These are phyloP conservation scores for Macrolepiota albuminosa DNA, from an alignment of 768 basidiomycete species.

Conservation along the genomic window DNA sequence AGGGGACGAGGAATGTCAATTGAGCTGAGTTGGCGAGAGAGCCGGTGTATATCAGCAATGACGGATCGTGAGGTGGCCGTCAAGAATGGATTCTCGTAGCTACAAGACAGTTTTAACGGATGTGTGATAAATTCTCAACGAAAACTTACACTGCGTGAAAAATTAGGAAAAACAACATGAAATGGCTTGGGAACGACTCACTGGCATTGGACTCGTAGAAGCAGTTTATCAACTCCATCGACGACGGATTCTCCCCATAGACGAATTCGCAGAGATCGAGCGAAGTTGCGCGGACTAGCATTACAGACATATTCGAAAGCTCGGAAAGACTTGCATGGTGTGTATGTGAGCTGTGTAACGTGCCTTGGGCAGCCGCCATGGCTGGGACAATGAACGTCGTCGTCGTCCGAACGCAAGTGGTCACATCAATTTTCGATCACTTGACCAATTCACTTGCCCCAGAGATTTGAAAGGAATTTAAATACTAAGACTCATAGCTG, in stretches of 20 bases:
- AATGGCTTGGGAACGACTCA: constrained; percentile 24
- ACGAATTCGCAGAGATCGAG: constrained; percentile 69
- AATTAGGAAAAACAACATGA: constrained; percentile 14
- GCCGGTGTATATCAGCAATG: constrained; percentile 65
- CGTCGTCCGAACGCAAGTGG: neutral
- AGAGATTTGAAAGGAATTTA: neutral
- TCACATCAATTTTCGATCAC: constrained; percentile 5
- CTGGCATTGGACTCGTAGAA: constrained; percentile 73
- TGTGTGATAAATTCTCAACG: neutral
- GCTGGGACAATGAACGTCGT: neutral
- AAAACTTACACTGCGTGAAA: constrained; percentile 34
- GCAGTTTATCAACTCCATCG: constrained; percentile 49
- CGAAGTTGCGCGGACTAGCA: constrained; percentile 51
- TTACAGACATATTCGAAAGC: constrained; percentile 28
- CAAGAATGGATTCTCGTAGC: constrained; percentile 77
- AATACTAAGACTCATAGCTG: neutral
- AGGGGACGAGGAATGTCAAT: constrained; percentile 67
- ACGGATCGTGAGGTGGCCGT: constrained; percentile 71
- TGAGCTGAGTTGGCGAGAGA: constrained; percentile 54
- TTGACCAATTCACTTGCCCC: neutral
- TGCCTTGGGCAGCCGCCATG: constrained; percentile 1
- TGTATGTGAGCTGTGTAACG: neutral
- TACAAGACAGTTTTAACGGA: constrained; percentile 19
- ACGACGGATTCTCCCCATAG: constrained; percentile 51
- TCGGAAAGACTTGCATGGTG: constrained; percentile 8